Evolutionary conservation across 352 stramenopile genomes (phyloP), one percentile per base, ranked within the genome.

Genomic region (Globisporangium nunn): DNA sequence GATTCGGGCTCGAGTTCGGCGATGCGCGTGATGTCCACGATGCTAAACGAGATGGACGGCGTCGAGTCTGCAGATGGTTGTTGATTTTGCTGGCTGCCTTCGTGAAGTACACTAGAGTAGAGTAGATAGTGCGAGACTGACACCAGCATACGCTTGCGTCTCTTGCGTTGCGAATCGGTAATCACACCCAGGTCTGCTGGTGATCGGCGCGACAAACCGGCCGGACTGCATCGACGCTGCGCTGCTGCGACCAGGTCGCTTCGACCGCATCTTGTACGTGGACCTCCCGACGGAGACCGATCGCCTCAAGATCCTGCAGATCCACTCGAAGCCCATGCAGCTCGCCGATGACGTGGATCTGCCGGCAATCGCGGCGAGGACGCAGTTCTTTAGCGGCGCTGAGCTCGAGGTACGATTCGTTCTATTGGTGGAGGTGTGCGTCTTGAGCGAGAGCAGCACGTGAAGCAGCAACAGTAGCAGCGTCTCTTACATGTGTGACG

Each of bases 31-130:
- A 91, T 99, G 51, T 98, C 97, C 41, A 98, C 97, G 49, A 88
- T 99, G 68, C 74, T 99, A 15, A 98, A 96, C 48, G 95, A 99
- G 67, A 98, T 99, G 84, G 96, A 99, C 66, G 96, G 95, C 37
- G 93, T 99, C 39, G 94, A 97, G 59, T 88, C 85, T 18, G 79
- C 91, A 2, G 95, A 98, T 61, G 97, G 84, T 76, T 49, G 17
- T 5, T 17, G 12, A 15, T 7, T 7, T 6, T 10, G 3, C 11
- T 10, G 17, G 17, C 4, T 23, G 23, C 23, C 23, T 23, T 23
- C 23, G 23, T 23, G 23, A 23, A 23, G 23, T 23, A 23, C 23
- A 23, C 23, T 48, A 15, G 10, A 2, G 43, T 46, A 37, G 14
- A 18, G 8, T 2, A 4, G 28, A 5, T 10, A 2, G 47, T 39